A percentile compares a stretch with the other conserved stretches of the same genome.
Conservation (phyloP, 2,329 filamentous ascomycete genomes). For the Penicillium sp. region DNA sequence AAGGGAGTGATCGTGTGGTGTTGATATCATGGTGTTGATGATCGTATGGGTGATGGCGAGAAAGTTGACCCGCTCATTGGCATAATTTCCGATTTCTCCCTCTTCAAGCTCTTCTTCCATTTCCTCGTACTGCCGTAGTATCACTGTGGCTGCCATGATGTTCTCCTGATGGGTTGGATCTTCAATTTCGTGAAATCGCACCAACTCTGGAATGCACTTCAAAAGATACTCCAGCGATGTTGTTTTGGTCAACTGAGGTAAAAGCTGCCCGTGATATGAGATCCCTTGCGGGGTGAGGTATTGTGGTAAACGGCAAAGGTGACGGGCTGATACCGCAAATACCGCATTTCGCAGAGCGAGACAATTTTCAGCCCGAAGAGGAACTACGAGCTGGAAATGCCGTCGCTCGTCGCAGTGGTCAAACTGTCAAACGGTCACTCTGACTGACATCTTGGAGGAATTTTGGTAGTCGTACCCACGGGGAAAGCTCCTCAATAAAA, state of each 20-base stretch:
- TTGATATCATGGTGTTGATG: conserved; percentile 23
- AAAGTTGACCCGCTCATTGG: conserved; percentile 19
- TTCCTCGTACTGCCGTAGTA: conserved; percentile 28
- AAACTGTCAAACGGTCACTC: conserved; percentile 17
- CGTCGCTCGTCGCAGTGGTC: conserved; percentile 23
- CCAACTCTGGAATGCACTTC: conserved; percentile 23
- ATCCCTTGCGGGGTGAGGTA: conserved; percentile 20
- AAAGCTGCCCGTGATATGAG: conserved; percentile 16
- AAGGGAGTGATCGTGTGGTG: conserved; percentile 17
- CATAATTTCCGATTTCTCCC: conserved; percentile 20
- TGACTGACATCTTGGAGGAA: not conserved
- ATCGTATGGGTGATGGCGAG: conserved; percentile 26
- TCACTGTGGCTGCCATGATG: conserved; percentile 28
- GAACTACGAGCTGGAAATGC: conserved; percentile 24
- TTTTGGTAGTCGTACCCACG: conserved; percentile 19
- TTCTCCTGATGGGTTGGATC: conserved; percentile 24
- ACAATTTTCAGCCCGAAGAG: conserved; percentile 20
- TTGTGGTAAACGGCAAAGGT: conserved; percentile 21
- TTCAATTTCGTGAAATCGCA: conserved; percentile 16
- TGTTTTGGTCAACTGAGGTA: conserved; percentile 14
- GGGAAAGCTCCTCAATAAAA: conserved; percentile 29
- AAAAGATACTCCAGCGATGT: conserved; percentile 26
- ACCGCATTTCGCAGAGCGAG: conserved; percentile 24
- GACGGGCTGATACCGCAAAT: conserved; percentile 25
- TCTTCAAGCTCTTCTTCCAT: conserved; percentile 31